phyloP scores from a whole-genome alignment of 345 rosid species.

The Psidium guajava region DNA sequence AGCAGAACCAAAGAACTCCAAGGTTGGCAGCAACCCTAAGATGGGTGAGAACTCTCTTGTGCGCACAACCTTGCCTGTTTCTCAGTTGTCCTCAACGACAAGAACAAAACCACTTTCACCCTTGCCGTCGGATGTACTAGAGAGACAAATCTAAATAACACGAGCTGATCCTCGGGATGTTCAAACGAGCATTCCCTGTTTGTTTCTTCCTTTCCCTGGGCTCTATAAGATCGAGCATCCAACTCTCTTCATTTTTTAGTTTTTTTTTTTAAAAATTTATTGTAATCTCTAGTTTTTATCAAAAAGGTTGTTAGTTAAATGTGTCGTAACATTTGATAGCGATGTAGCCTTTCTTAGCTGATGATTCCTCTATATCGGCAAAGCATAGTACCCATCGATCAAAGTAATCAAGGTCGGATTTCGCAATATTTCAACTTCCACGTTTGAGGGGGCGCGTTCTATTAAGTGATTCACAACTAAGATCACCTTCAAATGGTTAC shows the following conservation, averaged over 20 bases:
- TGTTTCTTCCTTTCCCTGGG: neutral
- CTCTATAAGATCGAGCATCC: neutral
- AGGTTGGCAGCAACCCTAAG: neutral
- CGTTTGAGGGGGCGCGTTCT: neutral
- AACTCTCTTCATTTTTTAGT: neutral
- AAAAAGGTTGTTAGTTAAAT: neutral
- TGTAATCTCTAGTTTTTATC: neutral
- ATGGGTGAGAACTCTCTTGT: neutral
- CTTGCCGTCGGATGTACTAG: neutral
- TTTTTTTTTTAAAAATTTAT: too few relatives aligned
- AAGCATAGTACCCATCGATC: neutral
- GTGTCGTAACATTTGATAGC: neutral
- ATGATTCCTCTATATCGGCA: neutral
- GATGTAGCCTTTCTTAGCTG: neutral
- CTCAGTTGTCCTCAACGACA: neutral
- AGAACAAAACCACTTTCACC: neutral
- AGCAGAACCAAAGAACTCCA: neutral
- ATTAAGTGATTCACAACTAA: neutral
- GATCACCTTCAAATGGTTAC: neutral
- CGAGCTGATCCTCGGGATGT: neutral
- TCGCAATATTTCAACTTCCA: neutral
- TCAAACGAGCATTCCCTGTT: neutral
- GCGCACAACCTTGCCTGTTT: neutral
- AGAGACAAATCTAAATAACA: neutral
- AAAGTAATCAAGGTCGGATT: neutral